Evolutionary conservation across 108 stramenopile genomes (phyloP), one percentile per base, ranked within the genome.

Genomic region (Cyclotella atomus): DNA sequence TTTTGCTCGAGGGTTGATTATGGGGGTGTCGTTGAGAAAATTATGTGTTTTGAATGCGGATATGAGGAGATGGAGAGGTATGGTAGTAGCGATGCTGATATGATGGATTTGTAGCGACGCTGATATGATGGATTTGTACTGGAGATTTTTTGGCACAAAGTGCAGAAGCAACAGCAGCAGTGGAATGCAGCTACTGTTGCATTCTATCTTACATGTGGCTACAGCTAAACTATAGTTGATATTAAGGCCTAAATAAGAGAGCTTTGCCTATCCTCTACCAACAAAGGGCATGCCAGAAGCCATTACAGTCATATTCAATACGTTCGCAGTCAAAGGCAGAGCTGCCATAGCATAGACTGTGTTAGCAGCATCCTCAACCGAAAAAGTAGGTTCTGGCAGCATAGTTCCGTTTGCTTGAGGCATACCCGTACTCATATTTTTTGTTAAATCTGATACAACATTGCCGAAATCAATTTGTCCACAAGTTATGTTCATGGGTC

Each of bases 391-490:
- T 57, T 91, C 87, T 4, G 79, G 75, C 65, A 83, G 52, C 20
- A 60, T 59, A 4, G 86, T 72, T 5, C 89, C 89, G 68, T 91
- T 83, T 15, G 88, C 70, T 68, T 90, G 89, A 20, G 87, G 80
- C 71, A 84, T 83, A 15, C 91, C 91, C 21, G 71, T 43, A 36
- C 75, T 67, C 77, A 75, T 83, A 27, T 45, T 52, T 28, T 70
- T 74, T 15, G 82, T 82, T 49, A 88, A 52, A 28, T 79, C 87
- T 32, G 79, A 81, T 4, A 53, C 62, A 6, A 92, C 93, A 70
- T 95, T 95, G 15, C 93, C 93, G 55, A 84, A 84, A 77, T 95
- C 85, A 45, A 95, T 84, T 46, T 83, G 83, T 23, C 91, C 89
- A 24, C 83, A 83, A 1, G 89, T 79, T 29, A 95, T 66, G 35